Conservation (phyloP, 2,329 filamentous ascomycete species). For the Ophiostoma perfectum region DNA sequence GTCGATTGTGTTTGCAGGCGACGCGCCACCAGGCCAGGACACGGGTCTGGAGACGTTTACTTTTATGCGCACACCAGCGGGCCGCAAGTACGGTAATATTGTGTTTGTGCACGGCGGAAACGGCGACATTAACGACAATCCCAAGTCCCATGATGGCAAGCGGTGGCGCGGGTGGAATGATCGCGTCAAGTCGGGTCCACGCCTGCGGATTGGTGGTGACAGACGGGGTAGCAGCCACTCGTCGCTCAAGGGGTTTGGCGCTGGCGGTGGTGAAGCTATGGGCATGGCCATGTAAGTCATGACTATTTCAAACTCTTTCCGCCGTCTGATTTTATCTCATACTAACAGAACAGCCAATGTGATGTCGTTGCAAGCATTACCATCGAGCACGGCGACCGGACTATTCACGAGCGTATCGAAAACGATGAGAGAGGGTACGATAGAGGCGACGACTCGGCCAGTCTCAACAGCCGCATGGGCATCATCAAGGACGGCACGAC, state of each 20-base stretch:
- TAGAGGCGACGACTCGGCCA: slow-evolving; percentile 24
- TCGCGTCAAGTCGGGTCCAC: slow-evolving; percentile 33
- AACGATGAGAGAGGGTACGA: background rate
- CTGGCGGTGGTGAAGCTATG: slow-evolving; percentile 20
- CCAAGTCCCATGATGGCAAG: background rate
- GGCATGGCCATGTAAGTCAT: slow-evolving; percentile 23
- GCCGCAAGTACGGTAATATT: slow-evolving; percentile 40
- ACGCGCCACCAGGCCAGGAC: slow-evolving; percentile 38
- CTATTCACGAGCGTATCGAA: background rate
- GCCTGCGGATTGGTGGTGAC: slow-evolving; percentile 25
- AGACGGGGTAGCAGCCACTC: slow-evolving; percentile 21
- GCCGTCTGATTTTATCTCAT: background rate
- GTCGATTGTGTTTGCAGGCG: slow-evolving; percentile 47
- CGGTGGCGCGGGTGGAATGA: background rate
- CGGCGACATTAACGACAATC: slow-evolving; percentile 33
- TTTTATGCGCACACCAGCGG: slow-evolving; percentile 41
- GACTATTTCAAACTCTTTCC: no score
- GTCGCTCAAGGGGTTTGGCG: slow-evolving; percentile 19
- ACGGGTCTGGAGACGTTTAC: slow-evolving; percentile 49
- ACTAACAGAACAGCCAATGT: slow-evolving; percentile 34
- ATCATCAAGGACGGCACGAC: slow-evolving; percentile 23
- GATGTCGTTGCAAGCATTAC: slow-evolving; percentile 41
- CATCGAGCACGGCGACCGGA: slow-evolving; percentile 33
- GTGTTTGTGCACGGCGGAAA: slow-evolving; percentile 34
- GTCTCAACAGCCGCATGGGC: slow-evolving; percentile 28